phyloP scores from a whole-genome alignment of 2,329 filamentous ascomycete genomes.

The Chalaropsis ovoidea region DNA sequence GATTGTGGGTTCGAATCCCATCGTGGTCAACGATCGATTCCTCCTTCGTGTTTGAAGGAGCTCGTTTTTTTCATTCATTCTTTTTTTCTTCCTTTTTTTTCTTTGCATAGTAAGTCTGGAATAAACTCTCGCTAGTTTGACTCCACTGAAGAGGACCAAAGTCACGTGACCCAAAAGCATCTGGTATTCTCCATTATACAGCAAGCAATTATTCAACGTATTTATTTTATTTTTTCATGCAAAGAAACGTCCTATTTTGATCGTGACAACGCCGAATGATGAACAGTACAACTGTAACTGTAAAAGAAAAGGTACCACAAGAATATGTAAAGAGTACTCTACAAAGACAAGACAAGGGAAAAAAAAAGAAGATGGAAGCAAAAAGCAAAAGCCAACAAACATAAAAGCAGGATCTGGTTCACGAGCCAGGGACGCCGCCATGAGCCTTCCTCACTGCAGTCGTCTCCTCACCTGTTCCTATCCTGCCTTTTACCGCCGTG shows the following conservation, averaged over 20 bases:
- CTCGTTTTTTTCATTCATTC: too few relatives aligned
- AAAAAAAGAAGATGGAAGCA: not conserved
- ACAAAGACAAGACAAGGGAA: conserved; percentile 8
- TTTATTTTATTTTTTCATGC: not conserved
- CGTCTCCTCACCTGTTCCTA: not conserved
- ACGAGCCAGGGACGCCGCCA: not conserved
- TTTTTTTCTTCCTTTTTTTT: not conserved
- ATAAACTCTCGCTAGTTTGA: not conserved
- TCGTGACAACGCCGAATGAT: conserved; percentile 7
- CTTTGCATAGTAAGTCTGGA: not conserved
- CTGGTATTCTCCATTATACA: not conserved
- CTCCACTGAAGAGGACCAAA: not conserved
- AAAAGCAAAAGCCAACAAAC: not conserved
- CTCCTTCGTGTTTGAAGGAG: not conserved
- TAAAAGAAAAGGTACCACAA: not conserved
- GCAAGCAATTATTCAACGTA: too few relatives aligned
- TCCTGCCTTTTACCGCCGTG: conserved; percentile 17
- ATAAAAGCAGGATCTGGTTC: not conserved
- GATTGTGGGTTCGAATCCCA: conserved; percentile 20
- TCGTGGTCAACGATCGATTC: conserved; percentile 12
- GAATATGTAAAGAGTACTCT: conserved; percentile 8
- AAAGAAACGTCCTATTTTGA: conserved; percentile 5
- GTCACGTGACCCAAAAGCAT: not conserved
- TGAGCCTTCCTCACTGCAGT: not conserved
- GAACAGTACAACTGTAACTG: conserved; percentile 4